Evolutionary conservation across 1,284 basidiomycete species (phyloP).

Genomic region (Inonotus obliquus): DNA sequence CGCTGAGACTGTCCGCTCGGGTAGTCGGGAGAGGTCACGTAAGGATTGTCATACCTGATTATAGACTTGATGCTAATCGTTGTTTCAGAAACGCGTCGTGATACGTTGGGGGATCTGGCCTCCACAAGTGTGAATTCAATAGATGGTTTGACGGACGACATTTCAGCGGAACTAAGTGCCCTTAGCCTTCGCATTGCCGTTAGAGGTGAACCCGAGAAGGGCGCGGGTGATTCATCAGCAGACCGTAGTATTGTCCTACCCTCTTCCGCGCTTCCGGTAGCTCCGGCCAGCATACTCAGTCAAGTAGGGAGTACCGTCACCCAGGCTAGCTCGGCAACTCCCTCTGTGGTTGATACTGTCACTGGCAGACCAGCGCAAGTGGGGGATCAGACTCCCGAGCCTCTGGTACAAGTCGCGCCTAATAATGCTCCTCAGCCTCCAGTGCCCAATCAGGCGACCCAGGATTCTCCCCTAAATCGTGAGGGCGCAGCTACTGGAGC

Average conservation of each 20-base stretch:
- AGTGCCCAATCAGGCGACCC: neutral
- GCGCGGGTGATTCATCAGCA: neutral
- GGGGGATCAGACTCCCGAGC: too few species aligned
- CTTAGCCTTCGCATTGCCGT: too few species aligned
- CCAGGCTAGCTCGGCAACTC: neutral
- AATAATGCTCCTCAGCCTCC: neutral
- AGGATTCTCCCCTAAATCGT: too few species aligned
- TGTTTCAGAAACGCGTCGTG: neutral
- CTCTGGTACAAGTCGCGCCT: neutral
- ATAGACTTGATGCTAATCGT: neutral
- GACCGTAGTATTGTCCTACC: too few species aligned
- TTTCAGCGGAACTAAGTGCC: too few species aligned
- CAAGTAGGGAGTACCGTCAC: neutral
- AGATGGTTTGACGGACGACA: neutral
- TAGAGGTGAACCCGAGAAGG: too few species aligned
- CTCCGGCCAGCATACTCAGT: neutral
- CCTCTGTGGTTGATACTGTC: neutral
- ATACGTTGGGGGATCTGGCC: neutral
- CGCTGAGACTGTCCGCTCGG: neutral
- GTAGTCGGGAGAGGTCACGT: constrained; percentile 9
- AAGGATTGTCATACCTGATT: neutral
- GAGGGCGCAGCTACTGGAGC: neutral
- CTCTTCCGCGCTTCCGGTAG: neutral
- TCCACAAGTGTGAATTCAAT: neutral
- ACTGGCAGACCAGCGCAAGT: neutral